phyloP scores from a whole-genome alignment of 1,284 basidiomycete species.

The Rhizoctonia solani region DNA sequence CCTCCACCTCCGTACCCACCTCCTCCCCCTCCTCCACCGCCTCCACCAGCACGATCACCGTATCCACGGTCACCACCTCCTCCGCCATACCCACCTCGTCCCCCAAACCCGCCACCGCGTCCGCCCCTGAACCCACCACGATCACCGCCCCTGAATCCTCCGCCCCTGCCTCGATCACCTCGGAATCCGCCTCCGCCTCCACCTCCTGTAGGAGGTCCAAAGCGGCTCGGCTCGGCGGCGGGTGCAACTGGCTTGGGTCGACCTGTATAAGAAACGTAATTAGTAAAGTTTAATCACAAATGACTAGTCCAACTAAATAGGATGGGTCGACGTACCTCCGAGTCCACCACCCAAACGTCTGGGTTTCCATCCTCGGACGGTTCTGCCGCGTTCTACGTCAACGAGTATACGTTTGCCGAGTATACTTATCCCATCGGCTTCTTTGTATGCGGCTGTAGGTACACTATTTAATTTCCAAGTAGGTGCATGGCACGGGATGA shows the following conservation, averaged over 20 bases:
- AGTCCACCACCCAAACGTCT: slow-evolving; percentile 92
- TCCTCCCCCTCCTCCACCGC: too few relatives aligned
- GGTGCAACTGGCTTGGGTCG: slow-evolving; percentile 82
- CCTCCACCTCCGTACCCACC: too few relatives aligned
- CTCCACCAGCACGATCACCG: too few relatives aligned
- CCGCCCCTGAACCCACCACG: slow-evolving; percentile 5
- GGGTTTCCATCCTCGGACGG: slow-evolving; percentile 98
- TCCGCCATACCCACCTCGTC: slow-evolving; percentile 36
- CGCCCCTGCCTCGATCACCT: slow-evolving; percentile 31
- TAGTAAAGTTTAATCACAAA: too few relatives aligned
- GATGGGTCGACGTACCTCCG: slow-evolving; percentile 51
- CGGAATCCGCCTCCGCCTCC: slow-evolving; percentile 7
- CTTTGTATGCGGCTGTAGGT: slow-evolving; percentile 92
- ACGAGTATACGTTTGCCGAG: slow-evolving; percentile 94
- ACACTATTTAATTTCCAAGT: background rate
- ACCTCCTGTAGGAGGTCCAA: slow-evolving; percentile 33
- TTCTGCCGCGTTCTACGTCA: slow-evolving; percentile 96
- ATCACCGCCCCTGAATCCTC: slow-evolving; percentile 22
- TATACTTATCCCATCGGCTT: slow-evolving; percentile 96
- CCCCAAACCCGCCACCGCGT: slow-evolving; percentile 35
- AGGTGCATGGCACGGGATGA: background rate
- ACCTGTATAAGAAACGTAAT: slow-evolving; percentile 53
- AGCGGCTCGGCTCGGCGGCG: slow-evolving; percentile 34
- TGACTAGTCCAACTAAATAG: background rate
- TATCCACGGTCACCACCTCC: too few relatives aligned